Evolutionary conservation across 352 stramenopile species (phyloP), one percentile per base, ranked within the genome.

Genomic region (Globisporangium sylvaticum): DNA sequence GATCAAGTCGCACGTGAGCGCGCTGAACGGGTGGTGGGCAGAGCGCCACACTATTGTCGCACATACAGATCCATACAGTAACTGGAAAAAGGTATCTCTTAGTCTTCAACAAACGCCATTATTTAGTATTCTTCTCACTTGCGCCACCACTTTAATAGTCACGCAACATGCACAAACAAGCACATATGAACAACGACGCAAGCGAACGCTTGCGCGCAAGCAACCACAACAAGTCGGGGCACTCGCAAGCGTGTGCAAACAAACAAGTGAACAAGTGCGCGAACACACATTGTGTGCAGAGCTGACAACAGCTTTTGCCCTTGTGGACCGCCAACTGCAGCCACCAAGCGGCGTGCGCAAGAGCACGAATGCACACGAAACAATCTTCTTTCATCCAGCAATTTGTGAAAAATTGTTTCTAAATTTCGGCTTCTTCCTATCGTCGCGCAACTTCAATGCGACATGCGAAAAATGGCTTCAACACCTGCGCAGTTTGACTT

Each of bases 381-480:
- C 39, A 58, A 7, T 39, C 15, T 32, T 34, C 52, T 20, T 24
- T 20, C 42, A 50, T 24, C 6, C 18, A 50, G 39, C 4, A 37
- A 8, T 50, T 50, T 50, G 42, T 50, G 42, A 50, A 50, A 46
- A 50, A 50, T 22, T 12, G 42, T 50, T 50, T 50, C 42, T 50
- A 50, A 50, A 50, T 34, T 63, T 22, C 22, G 12, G 25, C n/a
- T 61, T 27, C 39, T 37, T 15, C 3, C 25, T 42, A 29, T 60
- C 18, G 7, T 18, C 39, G 7, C 24, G 34, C 14, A 64, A 64
- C 58, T 64, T 64, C 58, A 64, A 64, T 64, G 58, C 58, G 58
- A 64, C 58, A 64, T 56, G 58, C 39, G n/a, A n/a, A n/a, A n/a
- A 50, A 15, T 24, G 42, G 42, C 42, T 50, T 50, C 42, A 50